Conservation (phyloP, 1,284 basidiomycete species). For the Trametes pubescens region DNA sequence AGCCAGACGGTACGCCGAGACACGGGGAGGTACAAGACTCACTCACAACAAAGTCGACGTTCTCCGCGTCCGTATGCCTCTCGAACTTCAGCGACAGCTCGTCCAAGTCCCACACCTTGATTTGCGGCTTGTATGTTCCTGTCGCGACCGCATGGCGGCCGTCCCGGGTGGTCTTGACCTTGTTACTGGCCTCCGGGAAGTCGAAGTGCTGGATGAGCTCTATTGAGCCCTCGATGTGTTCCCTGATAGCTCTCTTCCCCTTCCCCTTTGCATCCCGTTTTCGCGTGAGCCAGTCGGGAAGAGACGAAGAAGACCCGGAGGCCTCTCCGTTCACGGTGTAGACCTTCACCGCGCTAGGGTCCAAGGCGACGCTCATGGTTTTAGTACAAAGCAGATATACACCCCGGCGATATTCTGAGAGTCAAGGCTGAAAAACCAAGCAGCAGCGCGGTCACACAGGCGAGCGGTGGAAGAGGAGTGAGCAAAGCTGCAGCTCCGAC, state of each 20-base stretch:
- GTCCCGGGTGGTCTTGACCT: constrained; percentile 90
- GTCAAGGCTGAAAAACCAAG: neutral
- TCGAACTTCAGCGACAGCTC: constrained; percentile 96
- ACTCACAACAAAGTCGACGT: constrained; percentile 97
- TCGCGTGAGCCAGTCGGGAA: constrained; percentile 89
- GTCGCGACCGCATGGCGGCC: constrained; percentile 94
- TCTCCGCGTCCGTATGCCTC: constrained; percentile 95
- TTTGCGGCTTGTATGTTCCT: constrained; percentile 98
- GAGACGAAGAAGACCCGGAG: constrained; percentile 82
- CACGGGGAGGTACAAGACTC: constrained; percentile 46
- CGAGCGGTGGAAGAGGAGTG: neutral
- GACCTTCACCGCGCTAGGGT: constrained; percentile 68
- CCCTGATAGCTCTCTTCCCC: constrained; percentile 67
- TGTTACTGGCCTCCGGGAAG: constrained; percentile 96
- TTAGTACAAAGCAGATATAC: neutral
- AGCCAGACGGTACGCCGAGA: neutral
- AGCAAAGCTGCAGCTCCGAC: no score
- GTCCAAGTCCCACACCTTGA: constrained; percentile 95
- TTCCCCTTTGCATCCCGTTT: constrained; percentile 70
- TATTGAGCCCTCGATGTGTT: constrained; percentile 80
- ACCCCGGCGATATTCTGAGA: neutral
- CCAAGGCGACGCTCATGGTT: constrained; percentile 35
- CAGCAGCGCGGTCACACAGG: neutral
- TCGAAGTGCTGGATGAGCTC: constrained; percentile 96
- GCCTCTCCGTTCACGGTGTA: constrained; percentile 92